Conservation (phyloP, 441 rosid genomes). For the Adansonia grandidieri region DNA sequence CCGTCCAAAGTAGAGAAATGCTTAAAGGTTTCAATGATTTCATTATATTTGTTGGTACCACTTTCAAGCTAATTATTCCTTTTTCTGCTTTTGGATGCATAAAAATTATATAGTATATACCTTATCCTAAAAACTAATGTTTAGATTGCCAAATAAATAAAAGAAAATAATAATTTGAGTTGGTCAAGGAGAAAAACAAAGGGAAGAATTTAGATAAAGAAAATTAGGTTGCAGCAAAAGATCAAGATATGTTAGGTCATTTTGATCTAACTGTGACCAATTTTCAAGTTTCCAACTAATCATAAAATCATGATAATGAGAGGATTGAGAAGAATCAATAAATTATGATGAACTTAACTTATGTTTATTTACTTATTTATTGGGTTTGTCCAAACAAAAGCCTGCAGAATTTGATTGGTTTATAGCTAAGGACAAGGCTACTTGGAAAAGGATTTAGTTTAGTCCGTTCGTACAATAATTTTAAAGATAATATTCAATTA, state of each 20-base stretch:
- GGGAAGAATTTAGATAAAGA: not conserved
- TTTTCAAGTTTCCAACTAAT: not conserved
- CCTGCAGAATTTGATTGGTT: too few species aligned
- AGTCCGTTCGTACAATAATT: too few species aligned
- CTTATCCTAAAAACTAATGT: not conserved
- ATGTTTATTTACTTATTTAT: not conserved
- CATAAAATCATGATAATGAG: not conserved
- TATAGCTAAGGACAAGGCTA: too few species aligned
- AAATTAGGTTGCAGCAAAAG: not conserved
- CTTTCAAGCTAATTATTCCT: not conserved
- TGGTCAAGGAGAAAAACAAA: not conserved
- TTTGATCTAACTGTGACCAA: conserved; percentile 1
- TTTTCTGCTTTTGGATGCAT: not conserved
- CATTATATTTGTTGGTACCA: not conserved
- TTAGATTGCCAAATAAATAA: not conserved
- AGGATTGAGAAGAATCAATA: not conserved
- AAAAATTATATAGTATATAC: not conserved
- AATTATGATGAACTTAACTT: not conserved
- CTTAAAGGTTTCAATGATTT: not conserved
- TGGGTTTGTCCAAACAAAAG: not conserved
- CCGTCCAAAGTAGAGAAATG: not conserved
- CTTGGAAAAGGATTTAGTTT: too few species aligned
- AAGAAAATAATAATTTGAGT: not conserved
- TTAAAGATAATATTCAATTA: too few species aligned
- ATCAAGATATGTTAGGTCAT: not conserved